Evolutionary conservation across 1,139 yeast genomes (phyloP), one percentile per base, ranked within the genome.

Genomic region (Protomyces arabidopsidicola): DNA sequence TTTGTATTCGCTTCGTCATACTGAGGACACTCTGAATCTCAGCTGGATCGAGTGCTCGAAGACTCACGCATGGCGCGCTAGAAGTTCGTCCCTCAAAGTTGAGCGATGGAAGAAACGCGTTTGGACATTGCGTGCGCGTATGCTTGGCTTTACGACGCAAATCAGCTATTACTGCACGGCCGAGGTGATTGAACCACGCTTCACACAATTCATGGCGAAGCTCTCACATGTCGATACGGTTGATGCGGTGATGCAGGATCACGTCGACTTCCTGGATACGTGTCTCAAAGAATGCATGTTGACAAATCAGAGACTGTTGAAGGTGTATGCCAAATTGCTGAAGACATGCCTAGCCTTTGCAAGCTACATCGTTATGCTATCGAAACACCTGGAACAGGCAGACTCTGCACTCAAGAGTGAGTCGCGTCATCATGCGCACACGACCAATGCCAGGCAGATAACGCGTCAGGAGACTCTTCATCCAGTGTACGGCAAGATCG

Each of bases 31-130:
- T 24, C 78, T 88, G 63, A 86, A 83, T 65, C 79, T 79, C 31
- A 82, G 89, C 0, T 90, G 97, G 97, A 77, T 81, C 52, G 95
- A 87, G 68, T 83, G 87, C 53, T 82, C 82, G 68, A 83, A 82
- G 69, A 84, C 89, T 16, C 75, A 78, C 16, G 84, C 84, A 12
- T 90, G 97, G 97, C 80, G 78, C 48, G 80, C 80, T 69, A 72
- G 73, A 5, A 76, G 79, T 16, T 79, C 74, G 60, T 77, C 79
- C 57, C 73, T 73, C 2, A 76, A 77, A 9, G 72, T 85, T 2
- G 77, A 76, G 53, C 80, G 78, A 65, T 85, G 90, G 87, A 82
- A 87, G 27, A 73, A 79, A 31, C 75, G 84, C 62, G 82, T 86
- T 50, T 77, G 87, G 63, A 75, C 81, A 10, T 74, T 88, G 22